Percentiles rank a stretch among this genome's conserved stretches.
Conservation (phyloP, 2,329 filamentous ascomycete genomes). For the Salinomyces thailandicus region DNA sequence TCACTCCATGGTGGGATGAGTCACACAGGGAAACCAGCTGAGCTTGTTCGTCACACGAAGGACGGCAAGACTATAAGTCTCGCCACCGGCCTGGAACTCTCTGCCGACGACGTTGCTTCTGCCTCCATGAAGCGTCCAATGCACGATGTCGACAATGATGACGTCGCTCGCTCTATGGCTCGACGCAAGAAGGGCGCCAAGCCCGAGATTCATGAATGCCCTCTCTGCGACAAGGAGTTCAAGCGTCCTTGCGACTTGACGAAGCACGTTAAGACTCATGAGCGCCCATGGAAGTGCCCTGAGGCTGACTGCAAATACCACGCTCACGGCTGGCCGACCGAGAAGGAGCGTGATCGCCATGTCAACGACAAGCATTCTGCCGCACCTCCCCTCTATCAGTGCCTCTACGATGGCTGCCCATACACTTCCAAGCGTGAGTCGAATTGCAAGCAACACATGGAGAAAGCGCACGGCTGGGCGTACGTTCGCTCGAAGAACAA, state of each 20-base stretch:
- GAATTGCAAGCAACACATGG: conserved; percentile 98
- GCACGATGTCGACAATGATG: conserved; percentile 55
- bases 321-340: conserved; percentile 84
- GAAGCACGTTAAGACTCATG: conserved; percentile 97
- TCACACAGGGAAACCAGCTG: conserved; percentile 70
- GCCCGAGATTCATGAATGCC: conserved; percentile 33
- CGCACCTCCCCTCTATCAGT: conserved; percentile 71
- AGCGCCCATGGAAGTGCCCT: conserved; percentile 89
- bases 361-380: conserved; percentile 90
- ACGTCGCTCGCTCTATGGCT: conserved; percentile 85
- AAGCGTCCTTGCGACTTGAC: conserved; percentile 94
- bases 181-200: conserved; percentile 82
- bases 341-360: conserved; percentile 94
- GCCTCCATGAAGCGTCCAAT: conserved; percentile 43
- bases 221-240: conserved; percentile 89
- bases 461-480: conserved; percentile 86
- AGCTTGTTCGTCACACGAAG: conserved; percentile 66
- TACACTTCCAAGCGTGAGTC: conserved; percentile 94
- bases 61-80: conserved; percentile 72
- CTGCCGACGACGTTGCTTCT: conserved; percentile 52
- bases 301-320: conserved; percentile 78
- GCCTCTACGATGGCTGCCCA: conserved; percentile 69
- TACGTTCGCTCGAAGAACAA: conserved; percentile 91
- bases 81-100: conserved; percentile 31
- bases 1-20: conserved; percentile 71